Evolutionary conservation across 495 filamentous ascomycete genomes (phyloP).

Genomic region (Lasiosphaeris hirsuta): DNA sequence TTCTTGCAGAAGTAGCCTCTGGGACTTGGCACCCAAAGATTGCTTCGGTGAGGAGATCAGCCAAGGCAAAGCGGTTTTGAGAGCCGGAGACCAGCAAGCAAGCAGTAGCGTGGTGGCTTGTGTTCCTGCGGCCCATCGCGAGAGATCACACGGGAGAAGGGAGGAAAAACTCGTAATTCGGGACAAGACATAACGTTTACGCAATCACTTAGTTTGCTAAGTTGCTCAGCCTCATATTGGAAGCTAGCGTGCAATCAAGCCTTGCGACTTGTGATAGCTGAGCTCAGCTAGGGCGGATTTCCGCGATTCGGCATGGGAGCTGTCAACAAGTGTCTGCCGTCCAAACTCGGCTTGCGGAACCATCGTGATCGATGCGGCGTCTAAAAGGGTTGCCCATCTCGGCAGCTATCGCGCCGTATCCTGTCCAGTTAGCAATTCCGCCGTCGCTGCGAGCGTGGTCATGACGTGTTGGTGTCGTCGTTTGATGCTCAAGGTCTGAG

Average conservation of each 20-base stretch:
- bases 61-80: too few relatives aligned
- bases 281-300: constrained; percentile 2
- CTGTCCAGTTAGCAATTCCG: constrained; percentile 18
- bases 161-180: neutral
- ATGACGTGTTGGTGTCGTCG: neutral
- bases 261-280: neutral
- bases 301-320: neutral
- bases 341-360: neutral
- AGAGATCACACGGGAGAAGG: neutral
- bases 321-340: too few relatives aligned
- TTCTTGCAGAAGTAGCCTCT: too few relatives aligned
- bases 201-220: constrained; percentile 1
- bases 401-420: constrained; percentile 15
- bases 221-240: constrained; percentile 10
- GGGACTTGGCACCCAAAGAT: too few relatives aligned
- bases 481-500: neutral
- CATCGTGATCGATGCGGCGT: neutral
- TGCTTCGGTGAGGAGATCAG: too few relatives aligned
- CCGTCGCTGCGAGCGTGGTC: neutral
- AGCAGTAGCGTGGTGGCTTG: too few relatives aligned
- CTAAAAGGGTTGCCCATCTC: neutral
- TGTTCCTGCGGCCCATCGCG: neutral
- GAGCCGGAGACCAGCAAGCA: too few relatives aligned
- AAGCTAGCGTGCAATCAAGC: neutral
- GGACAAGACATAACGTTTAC: constrained; percentile 1